These are phyloP conservation scores for Leptodermis oblonga DNA, from an alignment of 257 asterid genomes.

Conservation along the genomic window DNA sequence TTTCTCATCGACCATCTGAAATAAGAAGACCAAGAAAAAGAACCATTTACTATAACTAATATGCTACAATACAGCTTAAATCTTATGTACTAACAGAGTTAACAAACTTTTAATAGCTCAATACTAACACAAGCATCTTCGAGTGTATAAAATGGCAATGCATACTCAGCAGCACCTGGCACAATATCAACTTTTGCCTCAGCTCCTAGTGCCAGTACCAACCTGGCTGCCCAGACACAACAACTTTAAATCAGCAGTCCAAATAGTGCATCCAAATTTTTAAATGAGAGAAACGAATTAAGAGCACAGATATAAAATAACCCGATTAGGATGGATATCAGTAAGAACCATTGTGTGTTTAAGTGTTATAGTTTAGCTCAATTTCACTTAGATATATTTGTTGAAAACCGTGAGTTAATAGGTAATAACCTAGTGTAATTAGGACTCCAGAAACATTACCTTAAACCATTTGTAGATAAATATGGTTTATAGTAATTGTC, in stretches of 20 bases:
- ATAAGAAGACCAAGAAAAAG: conserved; percentile 18
- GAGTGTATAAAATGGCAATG: conserved; percentile 89
- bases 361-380: not conserved
- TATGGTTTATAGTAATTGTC: no score
- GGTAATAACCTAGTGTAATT: no score
- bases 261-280: not conserved
- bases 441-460: no score
- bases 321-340: not conserved
- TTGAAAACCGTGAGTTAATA: no score
- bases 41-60: conserved; percentile 14
- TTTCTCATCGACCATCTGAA: conserved; percentile 75
- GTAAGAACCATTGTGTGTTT: not conserved
- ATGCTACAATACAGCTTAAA: conserved; percentile 8
- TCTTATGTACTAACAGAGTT: not conserved
- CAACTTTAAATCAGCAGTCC: conserved; percentile 29
- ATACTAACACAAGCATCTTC: conserved; percentile 87
- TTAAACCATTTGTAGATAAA: no score
- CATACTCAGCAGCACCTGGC: conserved; percentile 87
- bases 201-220: conserved; percentile 98
- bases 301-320: not conserved
- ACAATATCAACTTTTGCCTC: conserved; percentile 75
- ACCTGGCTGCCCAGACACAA: conserved; percentile 83
- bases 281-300: not conserved
- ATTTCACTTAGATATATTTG: no score
- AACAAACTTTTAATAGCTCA: conserved; percentile 4